These are phyloP conservation scores for Anethum foeniculum DNA, from an alignment of 140 eudicot species.

Conservation along the genomic window DNA sequence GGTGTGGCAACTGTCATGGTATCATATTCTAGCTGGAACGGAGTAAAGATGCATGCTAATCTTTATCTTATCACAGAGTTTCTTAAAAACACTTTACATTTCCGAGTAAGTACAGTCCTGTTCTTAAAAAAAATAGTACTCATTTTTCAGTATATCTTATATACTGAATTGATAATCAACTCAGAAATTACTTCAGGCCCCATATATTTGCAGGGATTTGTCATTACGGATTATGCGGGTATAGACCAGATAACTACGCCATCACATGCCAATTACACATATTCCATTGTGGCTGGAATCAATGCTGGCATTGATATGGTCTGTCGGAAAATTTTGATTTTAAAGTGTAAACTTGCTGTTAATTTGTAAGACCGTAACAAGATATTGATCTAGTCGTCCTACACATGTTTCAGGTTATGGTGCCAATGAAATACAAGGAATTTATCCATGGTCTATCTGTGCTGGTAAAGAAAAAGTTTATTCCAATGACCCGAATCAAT, in stretches of 20 bases:
- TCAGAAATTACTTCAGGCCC: neutral
- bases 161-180: neutral
- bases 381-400: neutral
- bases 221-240: constrained; percentile 7
- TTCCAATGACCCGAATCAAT: constrained; percentile 67
- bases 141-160: neutral
- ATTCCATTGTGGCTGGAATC: neutral
- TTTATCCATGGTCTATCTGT: constrained; percentile 36
- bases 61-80: constrained; percentile 43
- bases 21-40: constrained; percentile 65
- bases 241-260: constrained; percentile 7
- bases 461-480: constrained; percentile 38
- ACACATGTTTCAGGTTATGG: constrained; percentile 1
- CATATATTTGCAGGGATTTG: neutral
- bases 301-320: constrained; percentile 12
- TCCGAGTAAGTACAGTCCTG: constrained; percentile 35
- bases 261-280: constrained; percentile 7
- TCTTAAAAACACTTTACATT: constrained; percentile 44
- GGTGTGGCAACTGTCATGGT: constrained; percentile 70
- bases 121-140: neutral
- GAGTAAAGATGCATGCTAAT: constrained; percentile 63
- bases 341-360: neutral
- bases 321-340: neutral
- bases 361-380: no score
- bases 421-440: neutral